Evolutionary conservation across 179 eudicot species (phyloP).

Genomic region (Beta lomatogona): DNA sequence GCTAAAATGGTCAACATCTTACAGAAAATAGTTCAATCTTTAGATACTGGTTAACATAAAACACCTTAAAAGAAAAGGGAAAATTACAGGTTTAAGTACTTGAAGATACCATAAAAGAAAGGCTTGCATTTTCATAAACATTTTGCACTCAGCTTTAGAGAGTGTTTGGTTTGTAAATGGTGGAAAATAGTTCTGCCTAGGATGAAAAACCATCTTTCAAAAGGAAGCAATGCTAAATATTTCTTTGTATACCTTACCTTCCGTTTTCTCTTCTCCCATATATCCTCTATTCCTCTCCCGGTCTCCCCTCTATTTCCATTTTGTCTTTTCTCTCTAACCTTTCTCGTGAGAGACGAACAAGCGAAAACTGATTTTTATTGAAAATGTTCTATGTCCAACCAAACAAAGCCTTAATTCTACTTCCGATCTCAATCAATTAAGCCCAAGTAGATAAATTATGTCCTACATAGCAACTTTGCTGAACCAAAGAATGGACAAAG

Average conservation of each 20-base stretch:
- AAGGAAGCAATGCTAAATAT: no score
- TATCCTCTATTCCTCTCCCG: no score
- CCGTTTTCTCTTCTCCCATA: no score
- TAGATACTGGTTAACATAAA: not conserved
- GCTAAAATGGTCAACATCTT: not conserved
- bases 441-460: not conserved
- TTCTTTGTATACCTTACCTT: no score
- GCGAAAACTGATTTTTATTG: no score
- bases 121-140: not conserved
- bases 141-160: not conserved
- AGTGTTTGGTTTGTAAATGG: no score
- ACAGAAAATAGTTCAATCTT: not conserved
- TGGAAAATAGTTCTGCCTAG: no score
- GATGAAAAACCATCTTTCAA: no score
- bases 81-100: not conserved
- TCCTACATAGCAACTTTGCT: not conserved
- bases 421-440: not conserved
- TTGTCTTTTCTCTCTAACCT: no score
- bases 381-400: no score
- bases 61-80: not conserved
- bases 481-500: not conserved
- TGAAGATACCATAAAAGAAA: not conserved
- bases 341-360: not conserved
- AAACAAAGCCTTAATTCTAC: not conserved
- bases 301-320: no score